A percentile compares a stretch with the other conserved stretches of the same genome.
These are phyloP conservation scores for Talaromyces sp. DNA, from an alignment of 2,329 filamentous ascomycete genomes.

Conservation along the genomic window DNA sequence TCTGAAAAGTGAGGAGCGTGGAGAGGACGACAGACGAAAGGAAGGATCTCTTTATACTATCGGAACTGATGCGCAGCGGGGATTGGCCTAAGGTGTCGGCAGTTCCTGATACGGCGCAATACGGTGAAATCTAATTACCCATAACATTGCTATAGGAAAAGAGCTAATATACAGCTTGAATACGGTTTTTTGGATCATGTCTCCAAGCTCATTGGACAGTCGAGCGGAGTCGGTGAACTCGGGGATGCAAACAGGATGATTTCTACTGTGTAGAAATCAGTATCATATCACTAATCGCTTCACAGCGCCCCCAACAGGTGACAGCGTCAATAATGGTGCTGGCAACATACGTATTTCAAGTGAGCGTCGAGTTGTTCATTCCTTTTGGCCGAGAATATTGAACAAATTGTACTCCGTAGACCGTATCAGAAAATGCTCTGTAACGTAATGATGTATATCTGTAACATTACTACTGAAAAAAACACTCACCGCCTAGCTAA, in stretches of 20 bases:
- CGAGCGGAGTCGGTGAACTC: background rate
- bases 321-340: background rate
- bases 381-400: background rate
- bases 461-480: background rate
- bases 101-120: background rate
- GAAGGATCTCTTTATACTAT: background rate
- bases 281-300: conserved; percentile 7
- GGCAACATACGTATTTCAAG: background rate
- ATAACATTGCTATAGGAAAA: background rate
- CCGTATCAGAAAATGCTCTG: background rate
- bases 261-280: background rate
- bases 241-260: background rate
- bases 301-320: background rate
- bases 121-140: background rate
- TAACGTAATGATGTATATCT: background rate
- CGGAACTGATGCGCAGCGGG: background rate
- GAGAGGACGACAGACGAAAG: background rate
- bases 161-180: background rate
- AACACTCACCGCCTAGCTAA: conserved; percentile 12
- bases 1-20: background rate
- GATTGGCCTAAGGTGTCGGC: background rate
- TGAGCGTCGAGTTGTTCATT: background rate
- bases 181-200: background rate
- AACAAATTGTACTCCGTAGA: background rate
- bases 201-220: background rate